These are phyloP conservation scores for Coemansia javaensis DNA, from an alignment of 192 early-diverging fungal species.

Conservation along the genomic window DNA sequence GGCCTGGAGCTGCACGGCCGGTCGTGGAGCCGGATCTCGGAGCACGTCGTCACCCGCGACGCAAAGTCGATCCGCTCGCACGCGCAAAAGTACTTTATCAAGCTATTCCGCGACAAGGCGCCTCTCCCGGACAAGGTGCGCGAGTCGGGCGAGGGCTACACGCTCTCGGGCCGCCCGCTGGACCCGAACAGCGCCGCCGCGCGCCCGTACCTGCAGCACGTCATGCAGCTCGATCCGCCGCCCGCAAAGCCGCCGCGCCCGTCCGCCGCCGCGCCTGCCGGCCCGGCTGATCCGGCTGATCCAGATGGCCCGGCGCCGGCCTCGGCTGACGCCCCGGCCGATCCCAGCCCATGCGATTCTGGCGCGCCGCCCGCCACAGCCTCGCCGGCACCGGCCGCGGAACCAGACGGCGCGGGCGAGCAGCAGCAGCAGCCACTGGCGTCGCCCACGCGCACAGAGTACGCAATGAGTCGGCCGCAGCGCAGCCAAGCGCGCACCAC, in stretches of 20 bases:
- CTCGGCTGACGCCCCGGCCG: too few species aligned
- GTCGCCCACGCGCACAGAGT: conserved; percentile 41
- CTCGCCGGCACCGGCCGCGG: too few species aligned
- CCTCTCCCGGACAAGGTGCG: conserved; percentile 78
- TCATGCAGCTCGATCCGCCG: conserved; percentile 46
- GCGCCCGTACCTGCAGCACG: conserved; percentile 65
- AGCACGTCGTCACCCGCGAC: conserved; percentile 73
- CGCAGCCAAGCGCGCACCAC: conserved; percentile 30
- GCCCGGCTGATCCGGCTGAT: neutral
- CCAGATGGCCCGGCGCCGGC: too few species aligned
- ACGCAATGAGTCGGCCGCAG: conserved; percentile 48
- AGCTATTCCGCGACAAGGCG: conserved; percentile 74
- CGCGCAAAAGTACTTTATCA: conserved; percentile 91
- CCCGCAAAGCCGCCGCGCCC: conserved; percentile 8
- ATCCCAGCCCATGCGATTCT: too few species aligned
- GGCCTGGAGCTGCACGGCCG: conserved; percentile 78
- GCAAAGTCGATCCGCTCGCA: conserved; percentile 81
- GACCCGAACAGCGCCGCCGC: conserved; percentile 86
- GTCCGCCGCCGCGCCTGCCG: neutral
- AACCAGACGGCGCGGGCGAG: neutral
- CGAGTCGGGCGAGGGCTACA: conserved; percentile 70
- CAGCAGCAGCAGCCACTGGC: neutral
- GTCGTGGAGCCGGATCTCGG: conserved; percentile 73
- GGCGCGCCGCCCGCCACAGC: too few species aligned
- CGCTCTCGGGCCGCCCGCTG: conserved; percentile 76